Evolutionary conservation across 2,329 filamentous ascomycete genomes (phyloP).

Genomic region (Phaeophleospora eucalypticola): DNA sequence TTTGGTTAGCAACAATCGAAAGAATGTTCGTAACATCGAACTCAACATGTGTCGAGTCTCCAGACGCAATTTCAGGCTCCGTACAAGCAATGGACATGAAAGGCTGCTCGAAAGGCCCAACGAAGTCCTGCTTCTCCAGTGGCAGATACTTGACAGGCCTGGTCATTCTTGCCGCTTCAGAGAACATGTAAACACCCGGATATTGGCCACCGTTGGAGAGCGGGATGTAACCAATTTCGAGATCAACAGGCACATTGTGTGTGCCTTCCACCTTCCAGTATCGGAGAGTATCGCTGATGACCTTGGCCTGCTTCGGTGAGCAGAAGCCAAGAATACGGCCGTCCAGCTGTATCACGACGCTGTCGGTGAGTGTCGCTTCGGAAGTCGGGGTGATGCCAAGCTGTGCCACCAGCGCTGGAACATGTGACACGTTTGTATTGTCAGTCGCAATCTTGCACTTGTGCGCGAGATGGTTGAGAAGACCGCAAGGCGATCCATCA

Average conservation of each 20-base stretch:
- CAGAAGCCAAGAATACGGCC: slow-evolving; percentile 89
- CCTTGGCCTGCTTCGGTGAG: slow-evolving; percentile 72
- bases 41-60: slow-evolving; percentile 88
- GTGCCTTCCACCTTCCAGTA: slow-evolving; percentile 93
- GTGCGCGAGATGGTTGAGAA: slow-evolving; percentile 92
- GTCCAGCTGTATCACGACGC: slow-evolving; percentile 84
- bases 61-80: slow-evolving; percentile 81
- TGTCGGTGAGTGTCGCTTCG: slow-evolving; percentile 75
- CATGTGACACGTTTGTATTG: slow-evolving; percentile 65
- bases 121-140: slow-evolving; percentile 77
- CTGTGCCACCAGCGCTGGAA: slow-evolving; percentile 70
- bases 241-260: slow-evolving; percentile 71
- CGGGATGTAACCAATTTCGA: slow-evolving; percentile 91
- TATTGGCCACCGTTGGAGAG: slow-evolving; percentile 89
- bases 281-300: slow-evolving; percentile 79
- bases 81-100: slow-evolving; percentile 97
- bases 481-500: slow-evolving; percentile 89
- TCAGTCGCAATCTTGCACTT: slow-evolving; percentile 86
- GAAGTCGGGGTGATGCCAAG: slow-evolving; percentile 74
- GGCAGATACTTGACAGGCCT: slow-evolving; percentile 89
- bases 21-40: slow-evolving; percentile 93
- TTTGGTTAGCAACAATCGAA: slow-evolving; percentile 97
- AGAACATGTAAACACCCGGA: slow-evolving; percentile 91
- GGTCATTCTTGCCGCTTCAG: slow-evolving; percentile 78
- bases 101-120: slow-evolving; percentile 92